Evolutionary conservation across 78 protist species (phyloP).

Genomic region (Thecamonas trahens): DNA sequence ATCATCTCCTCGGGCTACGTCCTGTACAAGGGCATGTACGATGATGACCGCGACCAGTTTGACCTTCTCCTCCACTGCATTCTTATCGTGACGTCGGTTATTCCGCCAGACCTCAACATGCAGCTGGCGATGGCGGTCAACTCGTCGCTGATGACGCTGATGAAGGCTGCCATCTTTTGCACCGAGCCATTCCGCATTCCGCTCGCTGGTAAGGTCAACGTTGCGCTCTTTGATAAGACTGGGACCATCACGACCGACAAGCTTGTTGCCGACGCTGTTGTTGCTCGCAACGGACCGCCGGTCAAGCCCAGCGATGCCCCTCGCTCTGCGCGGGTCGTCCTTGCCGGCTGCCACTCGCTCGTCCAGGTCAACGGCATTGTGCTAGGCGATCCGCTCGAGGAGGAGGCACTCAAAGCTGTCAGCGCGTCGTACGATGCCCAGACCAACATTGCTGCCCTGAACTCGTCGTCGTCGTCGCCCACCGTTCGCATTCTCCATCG

Average conservation of each 20-base stretch:
- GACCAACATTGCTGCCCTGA: no score
- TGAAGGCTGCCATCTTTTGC: slow-evolving; percentile 81
- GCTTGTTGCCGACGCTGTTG: slow-evolving; percentile 62
- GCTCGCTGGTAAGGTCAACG: slow-evolving; percentile 82
- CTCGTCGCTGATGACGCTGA: slow-evolving; percentile 50
- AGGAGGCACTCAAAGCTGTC: slow-evolving; percentile 60
- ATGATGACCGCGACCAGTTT: slow-evolving; percentile 30
- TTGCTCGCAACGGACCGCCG: no score
- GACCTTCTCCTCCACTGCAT: slow-evolving; percentile 80
- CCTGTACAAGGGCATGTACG: slow-evolving; percentile 26
- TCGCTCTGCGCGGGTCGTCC: slow-evolving; percentile 15
- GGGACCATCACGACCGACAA: slow-evolving; percentile 90
- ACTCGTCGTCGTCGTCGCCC: no score
- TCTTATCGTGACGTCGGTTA: slow-evolving; percentile 84
- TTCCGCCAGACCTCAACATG: slow-evolving; percentile 98
- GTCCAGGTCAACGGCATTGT: slow-evolving; percentile 10
- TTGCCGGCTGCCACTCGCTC: slow-evolving; percentile 83
- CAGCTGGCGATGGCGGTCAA: slow-evolving; percentile 91
- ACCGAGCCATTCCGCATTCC: slow-evolving; percentile 99
- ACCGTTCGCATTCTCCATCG: slow-evolving; percentile 66
- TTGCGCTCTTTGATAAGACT: slow-evolving; percentile 97
- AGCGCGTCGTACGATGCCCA: no score
- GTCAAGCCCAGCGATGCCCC: no score
- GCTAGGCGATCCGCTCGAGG: slow-evolving; percentile 93
- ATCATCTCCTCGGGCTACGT: slow-evolving; percentile 73